A percentile compares a stretch with the other conserved stretches of the same genome.
Evolutionary conservation across 139 green algal species (phyloP).

Genomic region (Coelastrella sp.): DNA sequence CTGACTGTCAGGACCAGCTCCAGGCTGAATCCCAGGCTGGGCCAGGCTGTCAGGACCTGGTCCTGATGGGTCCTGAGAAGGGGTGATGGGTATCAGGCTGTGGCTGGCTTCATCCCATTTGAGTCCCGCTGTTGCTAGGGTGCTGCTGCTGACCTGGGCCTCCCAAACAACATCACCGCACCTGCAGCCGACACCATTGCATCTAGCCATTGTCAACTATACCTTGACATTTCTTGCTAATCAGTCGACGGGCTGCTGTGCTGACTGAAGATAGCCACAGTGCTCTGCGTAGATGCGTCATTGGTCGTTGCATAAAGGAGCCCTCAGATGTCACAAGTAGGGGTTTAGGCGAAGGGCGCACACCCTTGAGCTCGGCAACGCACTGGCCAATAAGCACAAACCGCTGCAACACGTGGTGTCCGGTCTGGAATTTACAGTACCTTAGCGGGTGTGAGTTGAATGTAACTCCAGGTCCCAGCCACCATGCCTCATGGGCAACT

Average conservation of each 20-base stretch:
- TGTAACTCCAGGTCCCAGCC: constrained; percentile 12
- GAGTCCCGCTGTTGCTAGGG: background rate
- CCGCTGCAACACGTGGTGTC: background rate
- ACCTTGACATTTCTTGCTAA: too few relatives aligned
- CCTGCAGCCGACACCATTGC: background rate
- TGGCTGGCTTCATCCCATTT: constrained; percentile 12
- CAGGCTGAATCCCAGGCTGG: background rate
- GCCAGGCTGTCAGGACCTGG: background rate
- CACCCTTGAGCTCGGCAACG: too few relatives aligned
- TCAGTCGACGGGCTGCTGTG: too few relatives aligned
- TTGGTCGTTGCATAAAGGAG: too few relatives aligned
- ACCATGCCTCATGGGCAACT: constrained; percentile 37
- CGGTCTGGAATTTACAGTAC: background rate
- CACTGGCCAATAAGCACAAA: background rate
- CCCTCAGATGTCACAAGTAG: too few relatives aligned
- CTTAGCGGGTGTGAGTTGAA: constrained; percentile 46
- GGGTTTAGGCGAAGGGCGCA: too few relatives aligned
- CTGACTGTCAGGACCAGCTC: background rate
- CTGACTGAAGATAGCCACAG: too few relatives aligned
- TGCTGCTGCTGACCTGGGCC: constrained; percentile 41
- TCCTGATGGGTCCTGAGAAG: background rate
- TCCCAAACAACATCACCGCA: constrained; percentile 44
- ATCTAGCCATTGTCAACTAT: too few relatives aligned
- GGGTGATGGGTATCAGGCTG: constrained; percentile 8
- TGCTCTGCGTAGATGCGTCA: too few relatives aligned